Evolutionary conservation across 164 flowering plant species (phyloP), one percentile per base, ranked within the genome.

Genomic region (Santalum album): DNA sequence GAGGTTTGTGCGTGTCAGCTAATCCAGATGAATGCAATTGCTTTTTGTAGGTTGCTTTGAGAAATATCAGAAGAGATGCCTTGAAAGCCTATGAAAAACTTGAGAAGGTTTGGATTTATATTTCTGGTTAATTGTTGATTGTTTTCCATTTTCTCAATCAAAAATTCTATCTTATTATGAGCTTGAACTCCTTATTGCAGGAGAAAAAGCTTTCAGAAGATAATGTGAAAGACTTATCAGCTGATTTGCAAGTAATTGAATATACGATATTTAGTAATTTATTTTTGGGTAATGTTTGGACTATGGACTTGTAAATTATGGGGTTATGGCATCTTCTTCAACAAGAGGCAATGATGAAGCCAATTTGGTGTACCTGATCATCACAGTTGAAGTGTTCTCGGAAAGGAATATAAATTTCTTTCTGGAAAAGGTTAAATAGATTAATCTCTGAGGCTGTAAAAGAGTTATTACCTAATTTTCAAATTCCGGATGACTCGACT

Each of bases 171-270:
- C 19, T 18, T 36, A n/a, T n/a, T 34, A 17, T 38, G n/a, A 12
- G 10, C 14, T n/a, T 32, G 49, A 35, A 19, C 19, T 38, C 48
- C 21, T 59, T 63, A 0, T 49, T 56, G 56, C 75, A 91, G 98
- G 98, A 91, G 54, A 91, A 88, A 71, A 91, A 91, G 69, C 86
- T 91, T 23, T 91, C 96, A 14, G 96, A 86, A 78, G 98, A 91
- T 63, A 86, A 76, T 75, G 92, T 88, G 54, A 91, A 84, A 72
- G 98, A 86, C 64, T 73, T 91, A 50, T 78, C 95, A 18, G 65
- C 73, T 75, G 98, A 88, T 78, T 69, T 91, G 72, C 96, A 91
- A 95, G 98, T 88, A 56, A 44, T 12, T 23, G 18, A 29, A 29
- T 29, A n/a, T n/a, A 3, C 6, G 34, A 29, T 29, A 29, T 29